Conservation (phyloP, 441 rosid genomes). For the Melastoma candidum region DNA sequence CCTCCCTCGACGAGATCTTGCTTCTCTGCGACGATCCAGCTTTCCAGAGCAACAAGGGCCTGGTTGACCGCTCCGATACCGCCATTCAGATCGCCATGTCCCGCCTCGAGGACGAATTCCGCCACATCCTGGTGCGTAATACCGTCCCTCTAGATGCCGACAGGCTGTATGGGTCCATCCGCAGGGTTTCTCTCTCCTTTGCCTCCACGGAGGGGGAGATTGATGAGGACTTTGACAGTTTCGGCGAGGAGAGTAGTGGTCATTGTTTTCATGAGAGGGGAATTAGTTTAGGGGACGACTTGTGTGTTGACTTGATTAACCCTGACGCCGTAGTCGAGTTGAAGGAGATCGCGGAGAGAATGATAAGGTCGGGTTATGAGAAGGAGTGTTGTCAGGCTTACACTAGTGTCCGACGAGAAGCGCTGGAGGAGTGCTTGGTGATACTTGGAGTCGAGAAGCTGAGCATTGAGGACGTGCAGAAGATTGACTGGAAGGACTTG, state of each 20-base stretch:
- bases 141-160: slow-evolving; percentile 77
- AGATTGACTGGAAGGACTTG: slow-evolving; percentile 76
- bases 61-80: slow-evolving; percentile 74
- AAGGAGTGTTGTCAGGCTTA: slow-evolving; percentile 92
- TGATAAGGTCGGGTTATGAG: slow-evolving; percentile 80
- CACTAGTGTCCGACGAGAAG: slow-evolving; percentile 63
- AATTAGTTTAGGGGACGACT: slow-evolving; percentile 61
- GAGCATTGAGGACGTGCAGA: slow-evolving; percentile 94
- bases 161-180: slow-evolving; percentile 67
- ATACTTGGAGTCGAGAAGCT: slow-evolving; percentile 80
- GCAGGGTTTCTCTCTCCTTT: slow-evolving; percentile 55
- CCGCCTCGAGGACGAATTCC: slow-evolving; percentile 81
- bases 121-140: slow-evolving; percentile 62
- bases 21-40: slow-evolving; percentile 43
- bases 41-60: slow-evolving; percentile 29
- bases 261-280: slow-evolving; percentile 74
- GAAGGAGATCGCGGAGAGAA: slow-evolving; percentile 78
- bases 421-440: slow-evolving; percentile 71
- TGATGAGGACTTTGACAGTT: slow-evolving; percentile 60
- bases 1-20: slow-evolving; percentile 71
- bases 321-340: slow-evolving; percentile 47
- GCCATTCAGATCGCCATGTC: slow-evolving; percentile 91
- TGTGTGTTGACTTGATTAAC: slow-evolving; percentile 70
- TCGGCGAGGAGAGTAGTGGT: slow-evolving; percentile 51
- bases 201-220: slow-evolving; percentile 45